Evolutionary conservation across 2,329 filamentous ascomycete genomes (phyloP).

Genomic region (Ophiostoma tasmaniense): DNA sequence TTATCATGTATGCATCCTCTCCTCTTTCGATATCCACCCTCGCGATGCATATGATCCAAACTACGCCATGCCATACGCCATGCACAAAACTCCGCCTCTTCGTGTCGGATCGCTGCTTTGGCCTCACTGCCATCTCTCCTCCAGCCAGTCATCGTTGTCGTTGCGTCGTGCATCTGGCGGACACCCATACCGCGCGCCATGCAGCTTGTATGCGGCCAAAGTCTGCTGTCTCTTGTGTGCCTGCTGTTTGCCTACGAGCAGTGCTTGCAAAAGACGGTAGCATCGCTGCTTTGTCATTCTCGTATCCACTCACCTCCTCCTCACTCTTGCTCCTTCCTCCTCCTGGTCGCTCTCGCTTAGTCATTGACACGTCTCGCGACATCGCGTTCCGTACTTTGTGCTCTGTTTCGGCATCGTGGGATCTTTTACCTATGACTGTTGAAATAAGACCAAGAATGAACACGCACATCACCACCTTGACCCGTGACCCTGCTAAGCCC

Average conservation of each 20-base stretch:
- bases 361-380: neutral
- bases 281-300: neutral
- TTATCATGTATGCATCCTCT: neutral
- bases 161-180: conserved; percentile 6
- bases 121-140: neutral
- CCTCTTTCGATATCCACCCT: conserved; percentile 1
- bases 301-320: neutral
- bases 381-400: neutral
- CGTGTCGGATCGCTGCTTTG: neutral
- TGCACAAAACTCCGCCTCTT: neutral
- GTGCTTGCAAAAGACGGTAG: no score
- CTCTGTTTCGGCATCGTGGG: neutral
- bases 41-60: neutral
- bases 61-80: neutral
- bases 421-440: no score
- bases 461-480: neutral
- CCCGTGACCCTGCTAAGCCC: neutral
- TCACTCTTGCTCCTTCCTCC: neutral
- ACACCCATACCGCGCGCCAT: neutral
- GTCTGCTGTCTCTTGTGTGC: neutral
- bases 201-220: neutral
- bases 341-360: neutral
- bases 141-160: neutral
- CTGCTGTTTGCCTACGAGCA: neutral
- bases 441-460: neutral